Evolutionary conservation across 106 monocot genomes (phyloP), one percentile per base, ranked within the genome.

Genomic region (Narthecium ossifragum): DNA sequence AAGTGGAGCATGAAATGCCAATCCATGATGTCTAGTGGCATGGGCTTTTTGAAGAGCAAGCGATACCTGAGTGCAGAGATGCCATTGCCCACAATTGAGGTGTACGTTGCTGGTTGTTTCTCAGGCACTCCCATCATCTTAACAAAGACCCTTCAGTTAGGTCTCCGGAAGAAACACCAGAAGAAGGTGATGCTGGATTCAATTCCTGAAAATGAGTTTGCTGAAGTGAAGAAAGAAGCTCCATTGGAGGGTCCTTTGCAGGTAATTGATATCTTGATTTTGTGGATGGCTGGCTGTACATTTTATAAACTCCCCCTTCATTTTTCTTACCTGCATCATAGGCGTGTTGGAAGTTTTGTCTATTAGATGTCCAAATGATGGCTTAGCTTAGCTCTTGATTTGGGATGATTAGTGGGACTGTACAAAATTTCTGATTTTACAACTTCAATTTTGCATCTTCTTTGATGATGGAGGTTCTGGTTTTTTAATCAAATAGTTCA

Each of bases 1-100:
- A 83, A 59, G 24, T 89, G 88, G 84, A 76, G 30, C 39, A 74
- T 89, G 64, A 80, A 60, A 47, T 77, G 77, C 49, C 69, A 68
- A 33, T 48, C 74, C 11, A 37, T 51, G 21, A 26, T 64, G 30
- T 63, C 60, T 8, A 5, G 36, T 29, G 26, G 46, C 18, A 34
- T 11, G 6, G 37, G 62, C 28, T 65, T 76, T 51, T 40, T 76
- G 36, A 82, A 69, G 68, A 59, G 72, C 6, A 68, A 73, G 23
- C 37, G 63, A 51, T 23, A 29, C 23, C 24, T 37, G 30, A 23
- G 36, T 9, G 6, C 36, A 28, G 68, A 71, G 23, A 18, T 57
- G 26, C 26, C 20, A n/a, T 54, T 60, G 39, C 77, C 85, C 6
- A 61, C 34, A 8, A 22, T 80, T 27, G 85, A 86, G 63, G 70